Base-by-base conservation (phyloP, 495 filamentous ascomycete species). In the Podospora bellae-mahoneyi region DNA sequence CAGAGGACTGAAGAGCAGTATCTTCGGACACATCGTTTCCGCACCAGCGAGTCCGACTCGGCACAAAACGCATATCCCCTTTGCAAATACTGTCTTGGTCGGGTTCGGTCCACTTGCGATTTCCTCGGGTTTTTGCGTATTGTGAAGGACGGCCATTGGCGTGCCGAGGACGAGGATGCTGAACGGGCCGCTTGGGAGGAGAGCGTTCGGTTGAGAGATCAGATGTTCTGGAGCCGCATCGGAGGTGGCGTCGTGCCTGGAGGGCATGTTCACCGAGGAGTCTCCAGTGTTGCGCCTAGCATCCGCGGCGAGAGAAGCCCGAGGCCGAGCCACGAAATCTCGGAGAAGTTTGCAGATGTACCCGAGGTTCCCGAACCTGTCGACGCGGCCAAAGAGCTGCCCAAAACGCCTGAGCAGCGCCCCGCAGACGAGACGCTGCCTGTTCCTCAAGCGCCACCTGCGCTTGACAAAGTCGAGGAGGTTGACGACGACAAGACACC, bases 211-310 rank as follows among this genome's bases (percentile, higher is more conserved):
- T 79, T 98, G 62, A 84, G 95, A 58, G 95, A 99, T 75, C 85
- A 92, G 68, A 96, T 97, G 90, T 99, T 99, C 75, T 99, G 95
- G 95, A 88, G 90, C 59, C 82, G 95, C 30, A 86, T 98, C 59
- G 94, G 94, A 18, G 94, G 91, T 18, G 94, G 94, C 19, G 91
- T 97, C 4, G 81, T 97, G 58, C 94, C 93, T 0, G 57, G 57
- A 15, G 60, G 78, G 57, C 76, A 80, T 53, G 30, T 53, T 18
- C 69, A 72, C 7, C 69, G 60, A 10, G 63, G 67, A 23, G 74
- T 57, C 27, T 69, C 56, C 5, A 77, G 72, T 57, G 59, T 60
- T 7, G 68, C 69, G 16, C 72, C 71, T 5, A 78, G 73, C 62
- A 65, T 73, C 60, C 71, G 66, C 0, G 74, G 62, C 4, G 73